These are phyloP conservation scores for Trifolium fragiferum DNA, from an alignment of 306 rosid species.

Conservation along the genomic window DNA sequence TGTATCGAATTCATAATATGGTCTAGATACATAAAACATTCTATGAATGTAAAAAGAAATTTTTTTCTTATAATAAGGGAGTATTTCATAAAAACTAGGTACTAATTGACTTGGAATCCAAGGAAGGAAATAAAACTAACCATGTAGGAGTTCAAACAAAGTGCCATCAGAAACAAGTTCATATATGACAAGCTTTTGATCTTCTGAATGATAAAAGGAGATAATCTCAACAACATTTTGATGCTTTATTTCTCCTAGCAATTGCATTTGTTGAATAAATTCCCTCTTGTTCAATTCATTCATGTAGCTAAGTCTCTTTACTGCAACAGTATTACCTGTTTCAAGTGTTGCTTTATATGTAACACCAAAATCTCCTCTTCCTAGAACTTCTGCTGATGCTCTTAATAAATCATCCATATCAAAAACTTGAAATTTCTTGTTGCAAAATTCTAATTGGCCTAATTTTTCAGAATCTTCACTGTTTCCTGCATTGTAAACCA, in stretches of 20 bases:
- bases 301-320: constrained; percentile 67
- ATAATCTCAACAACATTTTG: constrained; percentile 61
- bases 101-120: too few species aligned
- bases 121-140: constrained; percentile 49
- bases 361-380: constrained; percentile 65
- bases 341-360: constrained; percentile 77
- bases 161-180: constrained; percentile 52
- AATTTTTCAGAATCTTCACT: constrained; percentile 49
- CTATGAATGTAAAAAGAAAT: too few species aligned
- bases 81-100: too few species aligned
- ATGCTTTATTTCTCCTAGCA: constrained; percentile 66
- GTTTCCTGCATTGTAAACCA: constrained; percentile 40
- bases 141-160: constrained; percentile 72
- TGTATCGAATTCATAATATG: too few species aligned
- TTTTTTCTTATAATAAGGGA: too few species aligned
- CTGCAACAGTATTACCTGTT: constrained; percentile 58
- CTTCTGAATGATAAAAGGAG: constrained; percentile 65
- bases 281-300: constrained; percentile 64
- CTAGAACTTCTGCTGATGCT: constrained; percentile 73
- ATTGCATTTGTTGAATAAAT: constrained; percentile 70
- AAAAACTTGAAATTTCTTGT: constrained; percentile 58
- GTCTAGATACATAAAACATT: too few species aligned
- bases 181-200: constrained; percentile 64
- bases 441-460: constrained; percentile 56
- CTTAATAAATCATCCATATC: constrained; percentile 85